Percentiles rank a stretch among this genome's conserved stretches.
Conservation (phyloP, 2,329 filamentous ascomycete species). For the Neonectria magnoliae region DNA sequence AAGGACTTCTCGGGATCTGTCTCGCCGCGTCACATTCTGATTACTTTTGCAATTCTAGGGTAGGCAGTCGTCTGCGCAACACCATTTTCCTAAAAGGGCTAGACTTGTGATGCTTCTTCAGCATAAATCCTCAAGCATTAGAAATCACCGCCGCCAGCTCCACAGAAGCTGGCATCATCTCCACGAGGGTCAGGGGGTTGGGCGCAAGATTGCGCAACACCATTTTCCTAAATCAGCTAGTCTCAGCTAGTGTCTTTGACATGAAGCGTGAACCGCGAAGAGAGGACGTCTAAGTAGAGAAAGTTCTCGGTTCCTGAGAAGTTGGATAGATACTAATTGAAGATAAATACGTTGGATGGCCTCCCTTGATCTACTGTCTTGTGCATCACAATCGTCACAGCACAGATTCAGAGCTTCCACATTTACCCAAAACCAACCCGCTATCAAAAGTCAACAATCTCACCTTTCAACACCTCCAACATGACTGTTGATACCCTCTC, state of each 20-base stretch:
- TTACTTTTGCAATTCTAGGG: neutral
- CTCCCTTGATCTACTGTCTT: neutral
- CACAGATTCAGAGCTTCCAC: neutral
- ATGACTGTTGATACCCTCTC: constrained; percentile 50
- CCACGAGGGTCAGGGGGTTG: too few species aligned
- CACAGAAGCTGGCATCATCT: neutral
- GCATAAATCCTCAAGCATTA: neutral
- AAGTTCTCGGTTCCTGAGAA: too few species aligned
- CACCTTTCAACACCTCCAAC: neutral
- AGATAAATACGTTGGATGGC: neutral
- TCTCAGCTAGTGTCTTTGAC: neutral
- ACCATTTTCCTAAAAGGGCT: constrained; percentile 3
- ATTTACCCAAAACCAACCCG: neutral
- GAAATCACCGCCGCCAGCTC: neutral
- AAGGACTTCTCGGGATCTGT: neutral
- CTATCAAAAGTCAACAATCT: neutral
- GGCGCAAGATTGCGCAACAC: neutral
- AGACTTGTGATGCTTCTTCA: neutral
- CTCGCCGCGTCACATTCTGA: neutral
- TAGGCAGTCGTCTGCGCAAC: neutral
- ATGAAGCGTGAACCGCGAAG: neutral
- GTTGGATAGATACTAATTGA: neutral
- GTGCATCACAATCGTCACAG: too few species aligned
- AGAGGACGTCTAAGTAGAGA: neutral
- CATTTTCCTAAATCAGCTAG: constrained; percentile 23